These are phyloP conservation scores for Fusarium nelsonii DNA, from an alignment of 2,329 filamentous ascomycete genomes.

Conservation along the genomic window DNA sequence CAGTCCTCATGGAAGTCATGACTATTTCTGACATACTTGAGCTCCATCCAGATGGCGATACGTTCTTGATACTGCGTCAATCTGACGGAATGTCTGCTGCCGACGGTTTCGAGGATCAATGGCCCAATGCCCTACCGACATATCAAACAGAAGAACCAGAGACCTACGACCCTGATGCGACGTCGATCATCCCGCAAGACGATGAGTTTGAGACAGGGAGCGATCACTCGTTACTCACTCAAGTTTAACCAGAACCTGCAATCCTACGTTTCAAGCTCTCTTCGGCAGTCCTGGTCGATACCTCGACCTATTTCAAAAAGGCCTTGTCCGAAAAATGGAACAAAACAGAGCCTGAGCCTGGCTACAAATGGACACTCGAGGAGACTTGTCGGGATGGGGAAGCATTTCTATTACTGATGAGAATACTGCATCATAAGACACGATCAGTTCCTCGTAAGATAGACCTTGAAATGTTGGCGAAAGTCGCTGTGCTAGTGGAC, in stretches of 20 bases:
- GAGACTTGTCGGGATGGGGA: accelerated
- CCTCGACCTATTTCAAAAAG: background rate
- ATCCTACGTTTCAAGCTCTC: background rate
- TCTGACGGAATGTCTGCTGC: background rate
- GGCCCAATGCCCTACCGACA: background rate
- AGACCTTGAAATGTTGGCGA: accelerated
- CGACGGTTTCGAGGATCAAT: background rate
- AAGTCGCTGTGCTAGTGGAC: background rate
- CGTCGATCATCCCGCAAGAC: too few species aligned
- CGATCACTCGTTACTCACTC: accelerated
- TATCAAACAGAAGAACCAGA: background rate
- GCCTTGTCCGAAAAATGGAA: background rate
- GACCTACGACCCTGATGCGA: too few species aligned
- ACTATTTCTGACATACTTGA: background rate
- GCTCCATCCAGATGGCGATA: background rate
- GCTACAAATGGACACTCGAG: background rate
- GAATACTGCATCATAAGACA: background rate
- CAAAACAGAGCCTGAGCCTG: background rate
- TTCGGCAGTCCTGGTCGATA: background rate
- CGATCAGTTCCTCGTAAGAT: accelerated
- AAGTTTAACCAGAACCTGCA: background rate
- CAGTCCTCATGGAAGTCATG: background rate
- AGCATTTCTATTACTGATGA: background rate
- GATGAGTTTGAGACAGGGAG: background rate
- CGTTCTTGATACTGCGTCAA: background rate